Base-by-base conservation (phyloP, 202 grass and related monocot genomes). In the Zizania palustris region DNA sequence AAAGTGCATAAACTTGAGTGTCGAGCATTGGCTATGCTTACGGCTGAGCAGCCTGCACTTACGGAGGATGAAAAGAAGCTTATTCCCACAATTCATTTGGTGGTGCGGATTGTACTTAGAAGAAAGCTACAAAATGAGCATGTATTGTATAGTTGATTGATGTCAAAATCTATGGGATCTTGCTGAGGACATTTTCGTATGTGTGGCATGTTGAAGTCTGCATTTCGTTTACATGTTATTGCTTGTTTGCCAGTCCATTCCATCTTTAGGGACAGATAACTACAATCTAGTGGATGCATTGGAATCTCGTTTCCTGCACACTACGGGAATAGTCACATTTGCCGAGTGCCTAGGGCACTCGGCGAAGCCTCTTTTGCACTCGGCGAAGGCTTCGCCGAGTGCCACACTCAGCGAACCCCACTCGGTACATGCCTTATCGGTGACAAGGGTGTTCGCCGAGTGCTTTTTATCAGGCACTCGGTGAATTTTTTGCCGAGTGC, bases 221-320 rank as follows among this genome's bases (percentile, higher is more conserved):
- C 10, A 80, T 74, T 54, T 42, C 62, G n/a, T 54, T 88, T 39
- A 76, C 79, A 59, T 87, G 18, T 49, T 69, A 50, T 14, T 75
- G 21, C 10, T 65, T 85, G 21, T 86, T 28, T 85, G 59, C 54
- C 76, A 97, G 94, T 87, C 62, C 20, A 92, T 97, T 85, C 85
- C 82, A 66, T 81, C 86, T 65, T 82, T 85, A 77, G 85, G 71
- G 75, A 83, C 63, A 66, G 86, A 97, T 85, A 90, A 92, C 67
- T 88, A 87, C 59, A 33, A 71, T 74, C 82, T 97, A 57, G 87
- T 97, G 70, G 83, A 88, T 53, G 74, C 70, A 4, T 78, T 97
- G 85, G 95, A 94, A 74, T 93, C 91, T 44, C 89, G 91, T 97
- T 94, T 97, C 94, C 94, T 88, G 3, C 2, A n/a, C n/a, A n/a